Base-by-base conservation (phyloP, 345 rosid species). In the Nephelium lappaceum region DNA sequence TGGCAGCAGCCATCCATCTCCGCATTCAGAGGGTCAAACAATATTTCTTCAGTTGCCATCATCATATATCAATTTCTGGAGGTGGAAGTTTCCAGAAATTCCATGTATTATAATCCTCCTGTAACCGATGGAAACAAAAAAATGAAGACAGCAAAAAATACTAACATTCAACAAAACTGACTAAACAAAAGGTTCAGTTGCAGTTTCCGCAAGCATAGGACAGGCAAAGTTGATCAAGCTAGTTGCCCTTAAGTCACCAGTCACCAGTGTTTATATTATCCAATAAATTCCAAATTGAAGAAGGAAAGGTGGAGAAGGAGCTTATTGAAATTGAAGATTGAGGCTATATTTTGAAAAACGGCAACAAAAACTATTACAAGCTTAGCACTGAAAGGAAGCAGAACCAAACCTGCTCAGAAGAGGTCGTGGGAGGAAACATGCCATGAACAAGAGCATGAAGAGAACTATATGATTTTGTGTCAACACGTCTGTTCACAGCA, bases 101-200 rank as follows among this genome's bases (percentile, higher is more conserved):
- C 98, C 98, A 95, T 18, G 94, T 78, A 86, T 95, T 95, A 74
- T 71, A 95, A 78, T 88, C 98, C 88, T 95, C 99, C 99, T 95
- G 91, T 61, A 73, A 75, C 51, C 41, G 45, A 58, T 12, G 18
- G 39, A 69, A 21, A 43, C 72, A 70, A 67, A 41, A 41, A 67
- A 42, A 57, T 7, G 23, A 69, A 64, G 47, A 78, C 61, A 11
- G 71, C 1, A 49, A 24, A 49, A 24, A 81, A 43, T 16, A 45
- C 55, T 51, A 80, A 76, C 25, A 73, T 36, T 67, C 72, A 23
- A 65, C 8, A 9, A 12, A 72, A 49, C 14, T 23, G n/a, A 18
- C n/a, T 10, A 47, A 38, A 61, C 39, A 1, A 73, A 58, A 83
- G 64, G 62, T 38, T 27, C 45, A 71, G 42, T 8, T 49, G 8